Percentiles rank a stretch among this genome's conserved stretches.
Conservation (phyloP, 192 early-diverging fungal genomes). For the Helicostylum pulchrum region DNA sequence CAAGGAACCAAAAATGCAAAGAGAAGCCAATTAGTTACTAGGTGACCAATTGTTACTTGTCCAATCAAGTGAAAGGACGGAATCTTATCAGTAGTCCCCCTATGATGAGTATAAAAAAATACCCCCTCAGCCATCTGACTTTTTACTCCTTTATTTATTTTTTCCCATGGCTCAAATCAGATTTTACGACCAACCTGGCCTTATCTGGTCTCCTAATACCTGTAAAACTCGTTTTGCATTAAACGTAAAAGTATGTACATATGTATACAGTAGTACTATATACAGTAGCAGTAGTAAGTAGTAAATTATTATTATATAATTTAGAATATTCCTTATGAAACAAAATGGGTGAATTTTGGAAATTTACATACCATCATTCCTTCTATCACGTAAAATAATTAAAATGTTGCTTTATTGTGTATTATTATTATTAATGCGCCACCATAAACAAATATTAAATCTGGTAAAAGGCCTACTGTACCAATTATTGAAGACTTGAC, state of each 20-base stretch:
- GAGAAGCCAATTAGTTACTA: conserved; percentile 15
- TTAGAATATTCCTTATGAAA: conserved; percentile 25
- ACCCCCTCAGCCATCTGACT: background rate
- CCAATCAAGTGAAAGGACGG: conserved; percentile 8
- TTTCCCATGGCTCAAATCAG: conserved; percentile 17
- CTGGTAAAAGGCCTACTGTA: conserved; percentile 33
- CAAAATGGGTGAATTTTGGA: conserved; percentile 18
- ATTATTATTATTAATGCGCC: too few relatives aligned
- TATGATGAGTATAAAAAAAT: too few relatives aligned
- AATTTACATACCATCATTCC: conserved; percentile 14
- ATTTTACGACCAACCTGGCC: conserved; percentile 16
- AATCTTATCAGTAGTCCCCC: conserved; percentile 13
- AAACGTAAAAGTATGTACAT: conserved; percentile 23
- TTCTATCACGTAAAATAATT: conserved; percentile 13
- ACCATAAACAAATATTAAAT: conserved; percentile 7
- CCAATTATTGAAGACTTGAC: conserved; percentile 36
- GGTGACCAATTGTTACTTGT: conserved; percentile 12
- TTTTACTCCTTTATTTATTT: background rate
- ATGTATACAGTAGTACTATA: too few relatives aligned
- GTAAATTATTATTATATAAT: background rate
- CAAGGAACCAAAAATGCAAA: conserved; percentile 11
- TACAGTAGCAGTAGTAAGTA: too few relatives aligned
- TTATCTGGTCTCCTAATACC: conserved; percentile 28
- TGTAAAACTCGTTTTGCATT: conserved; percentile 22
- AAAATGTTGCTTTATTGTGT: too few relatives aligned